Base-by-base conservation (phyloP, 805 yeast genomes). In the Candida endomychidarum region DNA sequence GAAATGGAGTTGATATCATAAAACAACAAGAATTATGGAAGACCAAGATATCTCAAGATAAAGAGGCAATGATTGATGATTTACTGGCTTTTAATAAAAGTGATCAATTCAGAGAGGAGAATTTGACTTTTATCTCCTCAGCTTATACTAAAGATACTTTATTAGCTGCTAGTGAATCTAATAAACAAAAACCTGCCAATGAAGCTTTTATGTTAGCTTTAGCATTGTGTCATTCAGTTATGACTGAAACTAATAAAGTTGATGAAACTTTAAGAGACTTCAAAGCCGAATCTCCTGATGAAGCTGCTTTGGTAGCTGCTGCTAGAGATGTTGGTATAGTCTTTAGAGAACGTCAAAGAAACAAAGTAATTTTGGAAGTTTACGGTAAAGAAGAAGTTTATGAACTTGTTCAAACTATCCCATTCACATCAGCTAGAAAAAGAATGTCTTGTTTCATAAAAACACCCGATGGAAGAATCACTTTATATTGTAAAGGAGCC, bases 271-370 rank as follows among this genome's bases (percentile, higher is more conserved):
- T 60, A 23, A 57, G 79, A 29, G 70, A 70, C 20, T 81, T 78
- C 62, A 82, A 83, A 51, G 90, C 91, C 1, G 90, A 85, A 54
- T 82, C 89, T 7, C 95, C 95, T 0, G 95, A 85, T 63, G 95
- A 85, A 57, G 79, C 83, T 29, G 90, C 93, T 0, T 68, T 85
- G 39, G 91, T 86, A n/a, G 69, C 83, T 2, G 81, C 77, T 33
- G 91, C 91, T 1, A 67, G 86, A 37, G 91, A 83, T 55, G 50
- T 84, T 21, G 95, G 95, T 8, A 72, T 80, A 49, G 80, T 76
- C 0, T 76, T 83, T 54, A 60, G 72, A 16, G 83, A 75, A 30
- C 67, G 80, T 31, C 69, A 70, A 15, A 70, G 83, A 54, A 70
- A 69, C 27, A 65, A 72, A 2, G 63, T 80, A 26, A 47, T 60